Evolutionary conservation across 2,329 filamentous ascomycete species (phyloP), one percentile per base, ranked within the genome.

Genomic region (Chalara sp.): DNA sequence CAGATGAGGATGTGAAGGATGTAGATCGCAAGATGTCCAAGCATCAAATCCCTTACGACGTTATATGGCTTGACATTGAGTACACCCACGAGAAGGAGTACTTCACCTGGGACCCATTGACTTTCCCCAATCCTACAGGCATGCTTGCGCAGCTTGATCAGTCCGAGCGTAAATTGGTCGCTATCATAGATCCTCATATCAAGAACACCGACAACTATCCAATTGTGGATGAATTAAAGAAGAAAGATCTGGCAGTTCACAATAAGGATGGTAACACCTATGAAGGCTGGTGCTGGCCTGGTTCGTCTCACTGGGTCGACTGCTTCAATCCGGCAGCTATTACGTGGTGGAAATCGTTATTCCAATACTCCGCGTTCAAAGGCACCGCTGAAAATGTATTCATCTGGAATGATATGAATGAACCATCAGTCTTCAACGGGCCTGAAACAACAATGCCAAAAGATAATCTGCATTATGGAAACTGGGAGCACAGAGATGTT

Each of bases 371-470:
- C 65, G 79, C 73, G 40, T 99, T 96, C 77, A 88, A 89, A 68
- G 91, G 90, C 45, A 89, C 89, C 1, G 78, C 85, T 61, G 76
- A 84, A 57, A 99, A 97, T 68, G 85, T 89, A 0, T 96, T 89
- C 69, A 82, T 99, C 62, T 99, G 93, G 93, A 99, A 99, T 68
- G 93, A 99, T 68, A 99, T 99, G 93, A 97, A 96, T 66, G 93
- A 99, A 72, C 93, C 93, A 0, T 97, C 93, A 0, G 93, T 99
- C 1, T 99, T 99, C 75, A 97, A 97, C 67, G 93, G 93, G 0
- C 93, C 93, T 0, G 93, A 99, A 69, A 95, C 90, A 3, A 97
- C 92, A 5, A 97, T 97, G 91, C 93, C 93, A 55, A 96, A 96
- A 71, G 93, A 99, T 73, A 99, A 99, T 66, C 70, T 99, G 32